Percentiles rank a stretch among this genome's conserved stretches.
Conservation (phyloP, 768 basidiomycete genomes). For the Cyathus striatus region DNA sequence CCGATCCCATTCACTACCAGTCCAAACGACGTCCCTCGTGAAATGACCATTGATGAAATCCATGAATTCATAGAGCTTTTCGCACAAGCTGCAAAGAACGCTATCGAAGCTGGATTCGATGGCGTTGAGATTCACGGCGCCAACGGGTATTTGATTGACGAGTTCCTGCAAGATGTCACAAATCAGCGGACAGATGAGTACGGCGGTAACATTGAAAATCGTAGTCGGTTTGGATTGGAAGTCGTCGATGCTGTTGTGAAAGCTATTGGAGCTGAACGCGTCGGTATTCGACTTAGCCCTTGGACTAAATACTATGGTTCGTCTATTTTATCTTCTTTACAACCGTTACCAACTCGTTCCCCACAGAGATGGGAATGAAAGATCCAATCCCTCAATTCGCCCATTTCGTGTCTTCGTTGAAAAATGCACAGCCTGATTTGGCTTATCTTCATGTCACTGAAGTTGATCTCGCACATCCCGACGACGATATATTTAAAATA, state of each 20-base stretch:
- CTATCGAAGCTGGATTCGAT: slow-evolving; percentile 62
- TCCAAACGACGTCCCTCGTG: slow-evolving; percentile 23
- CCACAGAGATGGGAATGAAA: slow-evolving; percentile 25
- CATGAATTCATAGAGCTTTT: slow-evolving; percentile 45
- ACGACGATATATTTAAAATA: background rate
- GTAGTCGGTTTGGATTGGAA: slow-evolving; percentile 52
- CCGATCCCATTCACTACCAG: slow-evolving; percentile 14
- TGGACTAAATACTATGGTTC: slow-evolving; percentile 30
- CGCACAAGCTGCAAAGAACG: slow-evolving; percentile 49
- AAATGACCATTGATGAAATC: slow-evolving; percentile 43
- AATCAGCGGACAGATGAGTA: slow-evolving; percentile 62
- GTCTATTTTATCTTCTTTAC: background rate
- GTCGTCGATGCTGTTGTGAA: slow-evolving; percentile 45
- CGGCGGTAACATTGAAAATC: slow-evolving; percentile 61
- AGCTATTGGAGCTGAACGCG: slow-evolving; percentile 40
- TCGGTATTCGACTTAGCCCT: slow-evolving; percentile 38
- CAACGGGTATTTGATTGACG: slow-evolving; percentile 49
- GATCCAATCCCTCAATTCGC: slow-evolving; percentile 31
- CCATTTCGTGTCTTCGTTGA: slow-evolving; percentile 21
- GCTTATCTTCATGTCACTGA: slow-evolving; percentile 39
- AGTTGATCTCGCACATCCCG: slow-evolving; percentile 10
- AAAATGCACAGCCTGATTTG: slow-evolving; percentile 21
- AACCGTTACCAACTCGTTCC: background rate
- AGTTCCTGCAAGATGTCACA: slow-evolving; percentile 54
- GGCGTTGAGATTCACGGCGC: slow-evolving; percentile 48